A percentile compares a stretch with the other conserved stretches of the same genome.
Conservation (phyloP, 1,139 yeast genomes). For the Suhomyces atakaporum region DNA sequence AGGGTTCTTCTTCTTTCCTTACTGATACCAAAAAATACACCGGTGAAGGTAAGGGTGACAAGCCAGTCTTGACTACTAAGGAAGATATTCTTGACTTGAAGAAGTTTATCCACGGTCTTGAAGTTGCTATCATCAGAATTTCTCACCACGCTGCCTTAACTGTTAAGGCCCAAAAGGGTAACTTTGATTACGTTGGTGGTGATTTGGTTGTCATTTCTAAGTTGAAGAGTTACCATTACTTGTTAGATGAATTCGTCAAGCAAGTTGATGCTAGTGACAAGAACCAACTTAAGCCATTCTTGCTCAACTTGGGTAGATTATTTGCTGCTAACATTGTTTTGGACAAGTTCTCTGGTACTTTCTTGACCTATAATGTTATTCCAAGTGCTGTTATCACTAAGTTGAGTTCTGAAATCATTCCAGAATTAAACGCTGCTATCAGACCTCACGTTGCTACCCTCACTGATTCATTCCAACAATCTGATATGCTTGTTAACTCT, state of each 20-base stretch:
- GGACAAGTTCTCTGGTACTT: conserved; percentile 75
- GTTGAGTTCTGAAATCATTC: conserved; percentile 47
- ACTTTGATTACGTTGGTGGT: conserved; percentile 61
- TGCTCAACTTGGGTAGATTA: conserved; percentile 40
- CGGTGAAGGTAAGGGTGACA: conserved; percentile 20
- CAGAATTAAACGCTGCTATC: conserved; percentile 46
- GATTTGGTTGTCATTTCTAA: conserved; percentile 62
- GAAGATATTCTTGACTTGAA: conserved; percentile 34
- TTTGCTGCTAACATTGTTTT: conserved; percentile 69
- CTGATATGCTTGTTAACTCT: conserved; percentile 83
- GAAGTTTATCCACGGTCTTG: conserved; percentile 40
- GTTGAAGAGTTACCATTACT: conserved; percentile 61
- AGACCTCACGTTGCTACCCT: conserved; percentile 77
- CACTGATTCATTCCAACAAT: conserved; percentile 87
- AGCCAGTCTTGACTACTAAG: conserved; percentile 29
- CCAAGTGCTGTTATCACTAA: conserved; percentile 46
- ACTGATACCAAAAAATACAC: conserved; percentile 33
- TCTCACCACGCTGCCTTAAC: conserved; percentile 48
- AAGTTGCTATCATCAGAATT: conserved; percentile 47
- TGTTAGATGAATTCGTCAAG: conserved; percentile 45
- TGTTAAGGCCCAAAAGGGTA: conserved; percentile 44
- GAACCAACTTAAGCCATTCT: conserved; percentile 29
- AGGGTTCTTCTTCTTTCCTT: conserved; percentile 44
- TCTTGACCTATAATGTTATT: conserved; percentile 66
- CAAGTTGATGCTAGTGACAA: conserved; percentile 30